phyloP scores from a whole-genome alignment of 768 basidiomycete species.

The Amanita inopinata region DNA sequence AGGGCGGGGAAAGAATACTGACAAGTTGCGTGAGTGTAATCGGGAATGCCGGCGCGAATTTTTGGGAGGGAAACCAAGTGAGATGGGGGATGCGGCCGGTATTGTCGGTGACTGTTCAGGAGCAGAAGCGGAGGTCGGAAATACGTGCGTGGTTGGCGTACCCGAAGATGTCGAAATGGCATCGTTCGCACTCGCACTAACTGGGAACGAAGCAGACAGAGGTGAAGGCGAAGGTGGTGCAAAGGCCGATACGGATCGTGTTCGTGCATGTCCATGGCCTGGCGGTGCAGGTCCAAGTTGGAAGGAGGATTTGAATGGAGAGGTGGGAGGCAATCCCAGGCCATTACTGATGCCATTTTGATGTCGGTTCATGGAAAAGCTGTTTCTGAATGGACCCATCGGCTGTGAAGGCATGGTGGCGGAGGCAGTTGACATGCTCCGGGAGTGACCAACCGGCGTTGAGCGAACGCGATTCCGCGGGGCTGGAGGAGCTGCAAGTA shows the following conservation, averaged over 20 bases:
- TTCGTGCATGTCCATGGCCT: conserved; percentile 3
- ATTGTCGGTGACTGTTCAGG: conserved; percentile 15
- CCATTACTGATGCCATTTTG: background rate
- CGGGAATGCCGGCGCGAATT: conserved; percentile 48
- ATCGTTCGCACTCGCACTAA: conserved; percentile 14
- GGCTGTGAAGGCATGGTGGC: background rate
- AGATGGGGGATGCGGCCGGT: conserved; percentile 9
- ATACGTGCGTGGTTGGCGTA: conserved; percentile 11
- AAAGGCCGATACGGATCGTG: conserved; percentile 5
- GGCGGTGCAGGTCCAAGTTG: background rate
- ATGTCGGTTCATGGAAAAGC: background rate
- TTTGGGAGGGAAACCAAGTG: conserved; percentile 16
- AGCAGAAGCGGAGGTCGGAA: conserved; percentile 12
- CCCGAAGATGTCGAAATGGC: conserved; percentile 14
- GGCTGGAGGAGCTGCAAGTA: background rate
- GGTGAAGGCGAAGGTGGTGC: conserved; percentile 34
- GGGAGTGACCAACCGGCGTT: background rate
- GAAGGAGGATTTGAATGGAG: conserved; percentile 2
- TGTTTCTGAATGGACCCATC: background rate
- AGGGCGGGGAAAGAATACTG: conserved; percentile 83
- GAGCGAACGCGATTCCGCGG: conserved; percentile 4
- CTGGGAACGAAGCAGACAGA: conserved; percentile 26
- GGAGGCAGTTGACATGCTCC: conserved; percentile 2
- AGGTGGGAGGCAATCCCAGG: background rate
- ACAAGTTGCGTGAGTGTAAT: conserved; percentile 85